phyloP scores from a whole-genome alignment of 164 flowering plant species.

The Echeveria elegans region DNA sequence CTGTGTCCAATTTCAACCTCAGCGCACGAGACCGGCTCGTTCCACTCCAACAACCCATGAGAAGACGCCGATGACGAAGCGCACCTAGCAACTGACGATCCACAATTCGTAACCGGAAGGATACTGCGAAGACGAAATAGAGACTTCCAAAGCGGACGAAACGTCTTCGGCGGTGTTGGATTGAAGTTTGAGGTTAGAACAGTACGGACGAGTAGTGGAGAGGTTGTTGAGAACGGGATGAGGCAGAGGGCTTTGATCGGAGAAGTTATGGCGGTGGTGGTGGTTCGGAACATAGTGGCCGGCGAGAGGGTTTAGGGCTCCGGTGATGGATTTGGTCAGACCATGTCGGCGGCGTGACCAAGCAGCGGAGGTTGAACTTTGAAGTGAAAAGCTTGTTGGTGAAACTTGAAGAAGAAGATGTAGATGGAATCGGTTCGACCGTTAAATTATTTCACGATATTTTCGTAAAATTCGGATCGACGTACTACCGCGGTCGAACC shows the following conservation, averaged over 20 bases:
- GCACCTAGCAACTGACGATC: slow-evolving; percentile 14
- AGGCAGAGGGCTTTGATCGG: slow-evolving; percentile 9
- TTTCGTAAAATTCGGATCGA: too few relatives aligned
- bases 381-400: neutral
- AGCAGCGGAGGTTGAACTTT: neutral
- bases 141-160: neutral
- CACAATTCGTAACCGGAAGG: neutral
- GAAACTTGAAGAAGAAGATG: neutral
- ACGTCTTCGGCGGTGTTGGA: neutral
- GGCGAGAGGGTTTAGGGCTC: neutral
- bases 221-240: neutral
- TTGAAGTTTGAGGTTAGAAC: slow-evolving; percentile 8
- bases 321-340: neutral
- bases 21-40: slow-evolving; percentile 31
- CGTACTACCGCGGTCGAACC: too few relatives aligned
- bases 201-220: neutral
- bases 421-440: neutral
- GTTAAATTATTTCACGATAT: too few relatives aligned
- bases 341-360: slow-evolving; percentile 1
- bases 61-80: slow-evolving; percentile 28
- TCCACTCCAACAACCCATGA: slow-evolving; percentile 25
- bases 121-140: neutral
- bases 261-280: slow-evolving; percentile 4
- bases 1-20: slow-evolving; percentile 22
- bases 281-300: slow-evolving; percentile 7